Evolutionary conservation across 768 basidiomycete species (phyloP).

Genomic region (Scleroderma bovista): DNA sequence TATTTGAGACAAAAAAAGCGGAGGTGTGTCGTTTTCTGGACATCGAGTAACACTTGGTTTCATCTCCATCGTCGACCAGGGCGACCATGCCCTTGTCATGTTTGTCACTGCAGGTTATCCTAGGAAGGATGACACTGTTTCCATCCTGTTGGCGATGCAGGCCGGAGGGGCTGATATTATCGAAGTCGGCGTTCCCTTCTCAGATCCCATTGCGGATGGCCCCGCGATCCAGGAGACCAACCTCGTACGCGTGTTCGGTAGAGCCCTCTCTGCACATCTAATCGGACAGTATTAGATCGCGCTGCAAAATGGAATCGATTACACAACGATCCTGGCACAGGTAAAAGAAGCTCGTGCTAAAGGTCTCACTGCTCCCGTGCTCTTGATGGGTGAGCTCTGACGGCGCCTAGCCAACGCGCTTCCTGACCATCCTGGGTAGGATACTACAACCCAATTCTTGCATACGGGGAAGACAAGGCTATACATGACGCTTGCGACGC

Average conservation of each 20-base stretch:
- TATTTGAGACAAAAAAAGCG: constrained; percentile 9
- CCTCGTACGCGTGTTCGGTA: constrained; percentile 48
- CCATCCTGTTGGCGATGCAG: constrained; percentile 84
- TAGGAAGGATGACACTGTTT: constrained; percentile 67
- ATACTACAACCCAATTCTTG: constrained; percentile 95
- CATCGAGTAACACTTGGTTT: not conserved
- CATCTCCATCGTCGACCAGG: constrained; percentile 31
- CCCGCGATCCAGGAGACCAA: constrained; percentile 89
- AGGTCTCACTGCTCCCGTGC: constrained; percentile 76
- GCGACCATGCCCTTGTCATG: constrained; percentile 60
- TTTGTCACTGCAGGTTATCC: constrained; percentile 95
- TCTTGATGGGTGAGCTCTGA: constrained; percentile 78
- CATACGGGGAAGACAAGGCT: constrained; percentile 92
- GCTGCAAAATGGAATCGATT: constrained; percentile 72
- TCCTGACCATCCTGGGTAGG: constrained; percentile 42
- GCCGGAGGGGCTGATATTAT: constrained; percentile 89
- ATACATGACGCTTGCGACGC: constrained; percentile 85
- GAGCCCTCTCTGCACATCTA: not conserved
- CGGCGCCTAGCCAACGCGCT: not conserved
- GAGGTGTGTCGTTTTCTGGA: constrained; percentile 4
- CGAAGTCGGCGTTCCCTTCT: constrained; percentile 91
- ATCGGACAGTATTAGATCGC: constrained; percentile 54
- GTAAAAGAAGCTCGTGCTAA: constrained; percentile 73
- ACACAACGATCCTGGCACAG: constrained; percentile 60
- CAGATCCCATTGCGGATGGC: constrained; percentile 92